Base-by-base conservation (phyloP, 2,329 filamentous ascomycete genomes). In the Fusarium domesticum region DNA sequence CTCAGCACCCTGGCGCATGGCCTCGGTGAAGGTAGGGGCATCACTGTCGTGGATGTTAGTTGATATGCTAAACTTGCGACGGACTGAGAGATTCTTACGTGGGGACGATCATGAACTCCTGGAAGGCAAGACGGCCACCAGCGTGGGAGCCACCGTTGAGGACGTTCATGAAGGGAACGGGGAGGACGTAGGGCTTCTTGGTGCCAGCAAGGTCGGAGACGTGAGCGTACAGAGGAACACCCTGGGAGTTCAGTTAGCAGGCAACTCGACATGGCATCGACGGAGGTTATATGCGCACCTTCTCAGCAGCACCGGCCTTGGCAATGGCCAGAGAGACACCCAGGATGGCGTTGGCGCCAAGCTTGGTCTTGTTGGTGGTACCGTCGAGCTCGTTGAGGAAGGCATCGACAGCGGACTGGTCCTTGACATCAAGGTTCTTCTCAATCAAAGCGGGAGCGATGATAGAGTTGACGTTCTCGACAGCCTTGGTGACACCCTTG, bases 41-140 rank as follows among this genome's bases (percentile, higher is more conserved):
- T 83, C 78, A 60, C 85, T 89, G 50, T 34, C 33, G 14, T 5
- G 61, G 25, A 11, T 4, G 19, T 54, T 23, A 61, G 50, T 37
- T 18, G 46, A 28, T 14, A 18, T 33, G 3, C 12, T 6, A 34
- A 18, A 7, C 8, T 14, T 8, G 10, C n/a, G n/a, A 10, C 6
- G 31, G 23, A 11, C 10, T n/a, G 8, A 14, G 23, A 31, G 19
- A 11, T 11, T 74, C 80, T 69, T 76, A 85, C 77, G 81, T 84
- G 55, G 89, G 89, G 47, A 92, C 89, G 61, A 95, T 92, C 89
- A 95, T 95, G 81, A 95, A 95, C 75, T 95, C 89, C 75, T 95
- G 89, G 83, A 95, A 95, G 59, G 89, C 89, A 62, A 95, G 83
- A 69, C 91, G 89, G 66, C 93, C 93, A 81, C 93, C 93, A 59